phyloP scores from a whole-genome alignment of 352 stramenopile genomes.

The Globisporangium sylvaticum region DNA sequence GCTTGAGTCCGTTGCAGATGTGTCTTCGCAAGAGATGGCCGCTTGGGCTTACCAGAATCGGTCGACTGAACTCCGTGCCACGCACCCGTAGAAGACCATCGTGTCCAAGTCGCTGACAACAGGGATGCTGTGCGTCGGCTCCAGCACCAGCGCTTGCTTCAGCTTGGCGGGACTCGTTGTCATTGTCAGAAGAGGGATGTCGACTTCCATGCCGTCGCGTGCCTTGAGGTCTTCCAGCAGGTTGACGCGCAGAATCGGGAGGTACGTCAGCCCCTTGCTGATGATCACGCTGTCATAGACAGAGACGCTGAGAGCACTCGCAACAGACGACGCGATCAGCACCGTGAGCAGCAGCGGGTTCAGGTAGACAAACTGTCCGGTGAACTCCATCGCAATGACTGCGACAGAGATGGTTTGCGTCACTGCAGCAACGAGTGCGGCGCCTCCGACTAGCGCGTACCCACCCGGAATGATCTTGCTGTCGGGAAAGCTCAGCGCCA shows the following conservation, averaged over 20 bases:
- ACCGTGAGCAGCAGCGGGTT: constrained; percentile 52
- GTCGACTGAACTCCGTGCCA: constrained; percentile 21
- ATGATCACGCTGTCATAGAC: constrained; percentile 62
- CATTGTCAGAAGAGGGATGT: constrained; percentile 37
- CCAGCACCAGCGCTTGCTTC: constrained; percentile 18
- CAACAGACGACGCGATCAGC: constrained; percentile 43
- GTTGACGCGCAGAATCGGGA: constrained; percentile 49
- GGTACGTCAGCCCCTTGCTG: constrained; percentile 47
- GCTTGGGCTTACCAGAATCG: neutral
- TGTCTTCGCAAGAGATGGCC: neutral
- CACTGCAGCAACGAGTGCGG: constrained; percentile 47
- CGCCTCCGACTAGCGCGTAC: constrained; percentile 65
- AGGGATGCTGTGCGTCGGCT: constrained; percentile 24
- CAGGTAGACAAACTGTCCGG: constrained; percentile 66
- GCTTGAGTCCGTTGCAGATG: neutral
- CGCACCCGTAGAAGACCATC: constrained; percentile 50
- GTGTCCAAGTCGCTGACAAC: constrained; percentile 35
- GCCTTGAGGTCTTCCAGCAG: constrained; percentile 39
- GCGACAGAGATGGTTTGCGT: constrained; percentile 72
- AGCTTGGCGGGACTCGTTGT: constrained; percentile 33
- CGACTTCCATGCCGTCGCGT: constrained; percentile 49
- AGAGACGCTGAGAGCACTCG: constrained; percentile 50
- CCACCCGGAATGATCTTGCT: constrained; percentile 42
- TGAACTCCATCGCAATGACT: constrained; percentile 74
- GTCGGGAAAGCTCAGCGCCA: constrained; percentile 32